These are phyloP conservation scores for Candida dubliniensis DNA, from an alignment of 1,139 yeast species.

Conservation along the genomic window DNA sequence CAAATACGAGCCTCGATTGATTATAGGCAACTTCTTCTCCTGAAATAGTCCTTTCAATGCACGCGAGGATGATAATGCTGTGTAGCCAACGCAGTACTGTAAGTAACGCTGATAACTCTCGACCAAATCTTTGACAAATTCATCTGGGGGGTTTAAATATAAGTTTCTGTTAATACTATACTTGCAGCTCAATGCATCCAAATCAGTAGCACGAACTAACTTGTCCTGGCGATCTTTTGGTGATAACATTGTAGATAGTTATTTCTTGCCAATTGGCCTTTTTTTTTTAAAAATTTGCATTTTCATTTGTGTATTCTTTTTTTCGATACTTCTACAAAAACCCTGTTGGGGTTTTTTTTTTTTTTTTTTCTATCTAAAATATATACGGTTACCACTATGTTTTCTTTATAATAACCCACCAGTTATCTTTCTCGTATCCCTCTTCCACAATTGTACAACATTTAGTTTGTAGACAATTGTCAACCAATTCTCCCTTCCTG, in stretches of 20 bases:
- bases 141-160: slow-evolving; percentile 55
- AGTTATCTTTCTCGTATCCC: slow-evolving; percentile 93
- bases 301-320: slow-evolving; percentile 1
- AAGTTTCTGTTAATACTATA: slow-evolving; percentile 53
- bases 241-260: slow-evolving; percentile 27
- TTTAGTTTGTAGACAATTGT: slow-evolving; percentile 69
- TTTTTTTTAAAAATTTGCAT: not conserved
- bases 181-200: slow-evolving; percentile 81
- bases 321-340: not conserved
- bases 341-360: not conserved
- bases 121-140: slow-evolving; percentile 44
- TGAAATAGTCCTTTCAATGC: slow-evolving; percentile 40
- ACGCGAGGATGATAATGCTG: slow-evolving; percentile 42
- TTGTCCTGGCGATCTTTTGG: slow-evolving; percentile 45
- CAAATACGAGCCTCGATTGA: slow-evolving; percentile 78
- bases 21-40: slow-evolving; percentile 69
- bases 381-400: slow-evolving; percentile 2
- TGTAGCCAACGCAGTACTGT: slow-evolving; percentile 41
- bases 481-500: slow-evolving; percentile 74
- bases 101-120: slow-evolving; percentile 38
- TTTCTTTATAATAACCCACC: slow-evolving; percentile 64
- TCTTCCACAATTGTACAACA: slow-evolving; percentile 56
- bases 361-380: not conserved
- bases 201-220: slow-evolving; percentile 69
- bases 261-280: not conserved